Conservation (phyloP, 2,329 filamentous ascomycete species). For the Kalmusia sp. region DNA sequence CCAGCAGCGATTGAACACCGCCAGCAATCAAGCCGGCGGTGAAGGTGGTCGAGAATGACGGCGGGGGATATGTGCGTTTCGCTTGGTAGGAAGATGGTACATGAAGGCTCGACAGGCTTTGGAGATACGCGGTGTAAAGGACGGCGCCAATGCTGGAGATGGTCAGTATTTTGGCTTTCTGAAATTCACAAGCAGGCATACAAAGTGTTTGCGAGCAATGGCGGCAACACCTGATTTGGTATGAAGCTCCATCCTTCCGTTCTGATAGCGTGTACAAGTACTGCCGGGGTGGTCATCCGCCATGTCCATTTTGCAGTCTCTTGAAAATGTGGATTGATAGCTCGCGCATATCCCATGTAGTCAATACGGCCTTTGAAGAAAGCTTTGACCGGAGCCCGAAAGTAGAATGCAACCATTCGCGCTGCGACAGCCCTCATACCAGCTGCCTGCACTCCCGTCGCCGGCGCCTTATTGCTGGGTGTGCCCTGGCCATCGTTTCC, state of each 20-base stretch:
- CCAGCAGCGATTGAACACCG: slow-evolving; percentile 72
- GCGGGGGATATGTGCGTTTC: slow-evolving; percentile 74
- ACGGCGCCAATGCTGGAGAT: slow-evolving; percentile 69
- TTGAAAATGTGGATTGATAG: slow-evolving; percentile 64
- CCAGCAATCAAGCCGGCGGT: slow-evolving; percentile 74
- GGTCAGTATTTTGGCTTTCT: slow-evolving; percentile 13
- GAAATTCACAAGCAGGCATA: slow-evolving; percentile 34
- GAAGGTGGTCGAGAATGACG: slow-evolving; percentile 68
- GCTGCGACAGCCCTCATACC: slow-evolving; percentile 83
- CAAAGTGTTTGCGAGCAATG: slow-evolving; percentile 75
- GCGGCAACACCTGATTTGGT: slow-evolving; percentile 78
- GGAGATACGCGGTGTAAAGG: slow-evolving; percentile 77
- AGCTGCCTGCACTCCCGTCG: slow-evolving; percentile 82
- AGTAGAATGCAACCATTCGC: slow-evolving; percentile 87
- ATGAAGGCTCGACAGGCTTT: slow-evolving; percentile 71
- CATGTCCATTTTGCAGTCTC: slow-evolving; percentile 63
- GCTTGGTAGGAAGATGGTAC: slow-evolving; percentile 67
- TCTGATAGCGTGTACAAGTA: slow-evolving; percentile 71
- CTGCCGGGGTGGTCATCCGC: slow-evolving; percentile 71
- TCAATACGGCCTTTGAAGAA: slow-evolving; percentile 92
- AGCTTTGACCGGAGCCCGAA: slow-evolving; percentile 86
- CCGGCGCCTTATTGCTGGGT: slow-evolving; percentile 63
- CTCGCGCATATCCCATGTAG: slow-evolving; percentile 72
- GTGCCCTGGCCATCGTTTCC: slow-evolving; percentile 33
- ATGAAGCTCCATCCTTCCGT: slow-evolving; percentile 78